Evolutionary conservation across 2,329 filamentous ascomycete species (phyloP), one percentile per base, ranked within the genome.

Genomic region (Mollisia scopiformis): DNA sequence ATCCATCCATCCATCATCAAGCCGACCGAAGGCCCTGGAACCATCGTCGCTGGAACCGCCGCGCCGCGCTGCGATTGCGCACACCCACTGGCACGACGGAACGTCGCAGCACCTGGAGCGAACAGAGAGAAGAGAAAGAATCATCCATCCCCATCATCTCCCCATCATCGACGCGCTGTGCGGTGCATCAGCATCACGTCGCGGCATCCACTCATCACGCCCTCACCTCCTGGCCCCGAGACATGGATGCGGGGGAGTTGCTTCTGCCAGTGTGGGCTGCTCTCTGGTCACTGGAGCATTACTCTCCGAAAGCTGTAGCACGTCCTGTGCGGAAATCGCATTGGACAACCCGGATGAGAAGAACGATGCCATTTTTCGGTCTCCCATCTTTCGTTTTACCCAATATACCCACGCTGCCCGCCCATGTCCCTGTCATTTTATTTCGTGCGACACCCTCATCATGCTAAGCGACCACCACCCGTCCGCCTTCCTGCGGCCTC

Each of bases 231-330:
- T 35, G 37, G 51, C 19, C n/a, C 58, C 59, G 62, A 61, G 62
- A 61, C 62, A 61, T 31, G 51, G 52, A 31, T 58, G 56, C 53
- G 58, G 47, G n/a, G 58, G 52, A 46, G 46, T 56, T 47, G 43
- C 21, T 28, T 47, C 43, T 33, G 31, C n/a, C n/a, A n/a, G n/a
- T n/a, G n/a, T n/a, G 43, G 43, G 25, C 21, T 14, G 43, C 21
- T 27, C 43, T 47, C 21, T 16, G 41, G 11, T 47, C 14, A 47
- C 43, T 47, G 43, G 43, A 27, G 43, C 43, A 47, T 28, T 47
- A 47, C 43, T 47, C 43, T 47, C 43, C 43, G 43, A 47, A 11
- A 47, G 11, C 3, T 47, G 21, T 23, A 19, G 43, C 43, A 47
- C 43, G 43, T 27, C 43, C 43, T 47, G 43, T 27, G 43, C 43